Conservation (phyloP, 257 asterid species). For the Solanum medicagineum region DNA sequence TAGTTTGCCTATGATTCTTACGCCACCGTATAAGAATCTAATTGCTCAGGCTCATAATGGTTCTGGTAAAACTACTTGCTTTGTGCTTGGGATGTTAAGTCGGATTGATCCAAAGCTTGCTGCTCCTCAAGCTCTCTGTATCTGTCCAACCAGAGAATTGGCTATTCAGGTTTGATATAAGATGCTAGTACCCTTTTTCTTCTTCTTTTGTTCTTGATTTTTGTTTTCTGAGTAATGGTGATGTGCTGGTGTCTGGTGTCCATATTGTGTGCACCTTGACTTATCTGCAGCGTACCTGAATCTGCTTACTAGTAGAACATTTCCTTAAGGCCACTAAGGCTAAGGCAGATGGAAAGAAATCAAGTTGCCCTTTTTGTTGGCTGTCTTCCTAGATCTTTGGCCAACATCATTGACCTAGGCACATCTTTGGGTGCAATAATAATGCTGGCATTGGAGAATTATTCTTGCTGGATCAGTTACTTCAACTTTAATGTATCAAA, state of each 20-base stretch:
- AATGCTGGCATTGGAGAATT: neutral
- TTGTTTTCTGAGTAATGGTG: neutral
- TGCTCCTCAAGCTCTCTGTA: conserved; percentile 94
- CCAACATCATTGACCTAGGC: neutral
- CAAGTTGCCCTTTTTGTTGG: neutral
- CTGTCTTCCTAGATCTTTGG: neutral
- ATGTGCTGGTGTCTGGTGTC: neutral
- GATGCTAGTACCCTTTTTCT: neutral
- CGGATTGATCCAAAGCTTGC: conserved; percentile 52
- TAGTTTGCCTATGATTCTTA: conserved; percentile 89
- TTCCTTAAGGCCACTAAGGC: neutral
- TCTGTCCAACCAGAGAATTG: conserved; percentile 93
- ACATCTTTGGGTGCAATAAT: neutral
- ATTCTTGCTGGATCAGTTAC: neutral
- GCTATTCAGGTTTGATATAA: conserved; percentile 64
- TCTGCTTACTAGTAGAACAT: neutral
- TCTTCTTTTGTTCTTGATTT: neutral
- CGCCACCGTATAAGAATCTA: conserved; percentile 71
- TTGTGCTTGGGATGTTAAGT: conserved; percentile 95
- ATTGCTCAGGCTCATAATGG: conserved; percentile 99
- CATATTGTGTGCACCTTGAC: neutral
- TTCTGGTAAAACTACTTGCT: conserved; percentile 95
- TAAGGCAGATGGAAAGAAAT: neutral
- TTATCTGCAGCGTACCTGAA: neutral
- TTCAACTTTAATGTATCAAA: neutral